Evolutionary conservation across 345 rosid species (phyloP).

Genomic region (Acer yangbiense): DNA sequence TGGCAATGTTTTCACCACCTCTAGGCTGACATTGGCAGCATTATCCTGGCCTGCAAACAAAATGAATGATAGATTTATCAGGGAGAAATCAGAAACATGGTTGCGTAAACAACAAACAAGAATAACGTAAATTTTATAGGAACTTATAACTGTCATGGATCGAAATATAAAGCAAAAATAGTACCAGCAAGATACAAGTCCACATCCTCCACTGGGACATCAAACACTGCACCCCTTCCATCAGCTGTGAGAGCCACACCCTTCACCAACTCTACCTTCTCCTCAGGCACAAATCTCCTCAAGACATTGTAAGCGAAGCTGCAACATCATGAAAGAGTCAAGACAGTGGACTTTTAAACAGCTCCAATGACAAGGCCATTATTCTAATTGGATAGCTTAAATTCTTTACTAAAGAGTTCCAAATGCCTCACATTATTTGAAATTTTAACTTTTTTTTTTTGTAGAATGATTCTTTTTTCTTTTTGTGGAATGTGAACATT

Average conservation of each 20-base stretch:
- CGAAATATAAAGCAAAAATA: neutral
- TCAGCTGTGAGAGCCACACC: conserved; percentile 82
- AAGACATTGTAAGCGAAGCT: conserved; percentile 68
- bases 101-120: neutral
- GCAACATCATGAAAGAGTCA: conserved; percentile 7
- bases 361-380: neutral
- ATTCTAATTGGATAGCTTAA: neutral
- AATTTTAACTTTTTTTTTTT: neutral
- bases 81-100: neutral
- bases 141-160: neutral
- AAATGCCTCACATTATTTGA: neutral
- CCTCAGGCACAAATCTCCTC: conserved; percentile 90
- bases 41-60: conserved; percentile 54
- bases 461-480: neutral
- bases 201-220: conserved; percentile 62
- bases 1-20: conserved; percentile 69
- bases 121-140: neutral
- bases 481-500: neutral
- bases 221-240: conserved; percentile 84
- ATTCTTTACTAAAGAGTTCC: conserved; percentile 1
- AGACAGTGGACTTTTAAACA: neutral
- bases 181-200: conserved; percentile 67
- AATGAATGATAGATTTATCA: neutral
- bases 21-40: conserved; percentile 66
- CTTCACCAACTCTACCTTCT: conserved; percentile 75